A percentile compares a stretch with the other conserved stretches of the same genome.
Conservation (phyloP, 1,284 basidiomycete species). For the Marasmius oreades region DNA sequence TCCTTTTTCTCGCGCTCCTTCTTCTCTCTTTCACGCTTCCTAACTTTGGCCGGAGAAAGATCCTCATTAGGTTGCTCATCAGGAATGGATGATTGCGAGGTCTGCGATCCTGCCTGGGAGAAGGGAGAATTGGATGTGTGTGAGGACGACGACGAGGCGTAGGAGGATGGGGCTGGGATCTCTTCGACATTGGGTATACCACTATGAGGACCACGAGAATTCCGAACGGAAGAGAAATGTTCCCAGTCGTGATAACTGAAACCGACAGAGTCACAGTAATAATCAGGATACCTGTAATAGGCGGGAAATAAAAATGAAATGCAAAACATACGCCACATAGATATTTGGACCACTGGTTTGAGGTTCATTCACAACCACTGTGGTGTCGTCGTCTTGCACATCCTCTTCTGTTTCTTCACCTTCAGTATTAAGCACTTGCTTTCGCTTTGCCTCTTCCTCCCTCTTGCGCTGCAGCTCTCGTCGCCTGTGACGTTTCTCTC, state of each 20-base stretch:
- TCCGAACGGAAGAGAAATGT: conserved; percentile 91
- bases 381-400: conserved; percentile 22
- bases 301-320: conserved; percentile 9
- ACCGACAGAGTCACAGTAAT: background rate
- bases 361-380: background rate
- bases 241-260: conserved; percentile 88
- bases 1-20: conserved; percentile 16
- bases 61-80: conserved; percentile 3
- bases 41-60: conserved; percentile 19
- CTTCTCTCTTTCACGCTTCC: conserved; percentile 17
- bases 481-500: background rate
- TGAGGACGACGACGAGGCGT: background rate
- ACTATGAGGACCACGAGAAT: conserved; percentile 78
- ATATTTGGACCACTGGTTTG: conserved; percentile 36
- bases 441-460: conserved; percentile 2
- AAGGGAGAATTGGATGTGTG: conserved; percentile 2
- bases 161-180: conserved; percentile 21
- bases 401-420: conserved; percentile 27
- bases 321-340: conserved; percentile 76
- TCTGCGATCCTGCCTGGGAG: background rate
- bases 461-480: conserved; percentile 1
- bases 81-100: background rate
- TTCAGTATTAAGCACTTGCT: conserved; percentile 4
- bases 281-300: conserved; percentile 1
- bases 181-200: conserved; percentile 74